Conservation (phyloP, 768 basidiomycete genomes). For the Termitomyces heimii region DNA sequence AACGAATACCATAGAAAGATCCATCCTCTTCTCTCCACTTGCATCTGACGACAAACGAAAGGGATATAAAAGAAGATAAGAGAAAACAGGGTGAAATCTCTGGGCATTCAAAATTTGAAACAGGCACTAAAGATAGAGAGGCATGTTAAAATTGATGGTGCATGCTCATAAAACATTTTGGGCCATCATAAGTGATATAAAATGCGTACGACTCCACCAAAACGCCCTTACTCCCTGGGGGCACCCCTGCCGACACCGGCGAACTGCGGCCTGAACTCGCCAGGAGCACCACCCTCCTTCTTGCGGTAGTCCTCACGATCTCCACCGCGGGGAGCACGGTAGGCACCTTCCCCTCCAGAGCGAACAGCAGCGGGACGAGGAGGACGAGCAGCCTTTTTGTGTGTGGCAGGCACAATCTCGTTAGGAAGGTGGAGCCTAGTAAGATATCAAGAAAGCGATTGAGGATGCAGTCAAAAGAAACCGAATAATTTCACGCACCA, state of each 20-base stretch:
- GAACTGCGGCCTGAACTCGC: conserved; percentile 86
- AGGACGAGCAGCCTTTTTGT: conserved; percentile 93
- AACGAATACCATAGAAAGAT: neutral
- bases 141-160: conserved; percentile 12
- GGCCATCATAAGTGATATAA: conserved; percentile 14
- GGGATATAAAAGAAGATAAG: neutral
- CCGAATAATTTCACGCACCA: conserved; percentile 37
- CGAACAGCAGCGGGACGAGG: conserved; percentile 76
- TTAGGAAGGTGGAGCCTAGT: conserved; percentile 84
- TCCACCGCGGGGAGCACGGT: conserved; percentile 83
- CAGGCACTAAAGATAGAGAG: conserved; percentile 2
- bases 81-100: neutral
- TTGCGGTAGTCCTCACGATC: conserved; percentile 91
- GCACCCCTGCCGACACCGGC: conserved; percentile 86
- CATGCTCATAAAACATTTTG: conserved; percentile 22
- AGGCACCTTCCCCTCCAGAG: conserved; percentile 68
- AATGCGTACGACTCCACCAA: conserved; percentile 12
- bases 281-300: conserved; percentile 85
- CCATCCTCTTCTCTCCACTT: neutral
- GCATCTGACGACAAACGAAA: neutral
- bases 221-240: conserved; percentile 53
- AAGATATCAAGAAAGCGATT: neutral
- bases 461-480: neutral
- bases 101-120: neutral
- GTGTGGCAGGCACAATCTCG: conserved; percentile 96